Evolutionary conservation across 2,329 filamentous ascomycete genomes (phyloP).

Genomic region (Phyllosticta ampelicida): DNA sequence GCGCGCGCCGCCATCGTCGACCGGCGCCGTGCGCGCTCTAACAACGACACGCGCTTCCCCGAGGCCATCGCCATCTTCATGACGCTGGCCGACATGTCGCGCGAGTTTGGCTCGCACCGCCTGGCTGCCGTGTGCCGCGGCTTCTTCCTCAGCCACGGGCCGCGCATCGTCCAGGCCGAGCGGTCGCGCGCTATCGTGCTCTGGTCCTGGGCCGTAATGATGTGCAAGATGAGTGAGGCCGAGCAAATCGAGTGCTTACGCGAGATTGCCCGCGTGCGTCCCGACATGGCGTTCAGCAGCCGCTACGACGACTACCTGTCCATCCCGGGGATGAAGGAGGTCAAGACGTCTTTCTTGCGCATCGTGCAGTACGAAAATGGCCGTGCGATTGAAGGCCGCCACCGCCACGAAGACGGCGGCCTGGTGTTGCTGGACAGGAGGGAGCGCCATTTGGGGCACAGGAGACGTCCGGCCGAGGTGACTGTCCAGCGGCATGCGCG

Average conservation of each 20-base stretch:
- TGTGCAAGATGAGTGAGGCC: not conserved
- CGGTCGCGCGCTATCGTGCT: conserved; percentile 1
- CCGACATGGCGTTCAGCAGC: not conserved
- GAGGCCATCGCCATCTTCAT: not conserved
- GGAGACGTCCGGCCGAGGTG: not conserved
- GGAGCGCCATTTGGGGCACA: not conserved
- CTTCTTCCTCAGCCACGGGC: conserved; percentile 4
- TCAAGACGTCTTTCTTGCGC: not conserved
- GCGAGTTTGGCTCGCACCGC: not conserved
- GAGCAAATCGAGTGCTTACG: not conserved
- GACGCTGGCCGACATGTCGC: conserved; percentile 3
- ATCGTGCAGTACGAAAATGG: not conserved
- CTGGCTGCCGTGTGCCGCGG: not conserved
- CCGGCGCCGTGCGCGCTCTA: not conserved
- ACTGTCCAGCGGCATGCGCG: not conserved
- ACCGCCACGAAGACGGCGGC: not conserved
- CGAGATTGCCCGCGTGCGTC: not conserved
- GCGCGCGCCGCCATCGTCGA: not conserved
- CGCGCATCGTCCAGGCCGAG: not conserved
- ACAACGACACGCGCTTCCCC: not conserved
- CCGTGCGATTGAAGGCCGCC: not conserved
- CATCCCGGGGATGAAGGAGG: not conserved
- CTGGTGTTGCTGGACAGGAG: not conserved
- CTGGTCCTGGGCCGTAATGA: conserved; percentile 2
- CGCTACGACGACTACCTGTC: not conserved